Evolutionary conservation across 768 basidiomycete genomes (phyloP), one percentile per base, ranked within the genome.

Genomic region (Paxillus rubicundulus): DNA sequence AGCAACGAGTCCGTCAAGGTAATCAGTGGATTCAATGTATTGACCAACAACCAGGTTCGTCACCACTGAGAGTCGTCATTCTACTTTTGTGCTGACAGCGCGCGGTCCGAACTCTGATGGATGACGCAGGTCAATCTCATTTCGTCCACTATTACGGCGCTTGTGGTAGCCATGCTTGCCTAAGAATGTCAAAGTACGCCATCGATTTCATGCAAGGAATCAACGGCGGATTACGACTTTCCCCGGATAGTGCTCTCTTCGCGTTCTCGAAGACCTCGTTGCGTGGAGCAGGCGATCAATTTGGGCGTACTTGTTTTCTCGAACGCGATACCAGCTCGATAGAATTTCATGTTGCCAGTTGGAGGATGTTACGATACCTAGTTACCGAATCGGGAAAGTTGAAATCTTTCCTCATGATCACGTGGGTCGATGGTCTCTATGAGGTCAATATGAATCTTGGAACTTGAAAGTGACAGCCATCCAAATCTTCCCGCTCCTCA

Each of bases 11-110:
- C 81, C 10, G 70, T 87, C 50, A 82, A 80, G 58, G 72, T 81
- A 45, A 75, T 84, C 39, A 77, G 77, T 36, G 92, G 94, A 1
- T 55, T 78, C 53, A 75, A 89, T 53, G 43, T 93, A 14, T 74
- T 96, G 52, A 83, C 82, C n/a, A 96, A 96, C 61, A 92, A 89
- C 58, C 88, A 92, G 72, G 91, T 87, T 63, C 60, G 72, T 57
- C 24, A 8, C 20, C 37, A 32, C 10, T 46, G 40, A 24, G 36
- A 42, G n/a, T 38, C 8, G 21, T 44, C 9, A 30, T 30, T n/a
- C 34, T 1, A 9, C 1, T 18, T 30, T 38, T 21, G 17, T 30
- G 1, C 39, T 64, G 52, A 63, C 33, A 3, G 9, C 34, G 0
- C 12, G 20, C 16, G 28, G 17, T 39, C 13, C 20, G 40, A 24